Base-by-base conservation (phyloP, 345 rosid species). In the Crucihimalaya himalaica region DNA sequence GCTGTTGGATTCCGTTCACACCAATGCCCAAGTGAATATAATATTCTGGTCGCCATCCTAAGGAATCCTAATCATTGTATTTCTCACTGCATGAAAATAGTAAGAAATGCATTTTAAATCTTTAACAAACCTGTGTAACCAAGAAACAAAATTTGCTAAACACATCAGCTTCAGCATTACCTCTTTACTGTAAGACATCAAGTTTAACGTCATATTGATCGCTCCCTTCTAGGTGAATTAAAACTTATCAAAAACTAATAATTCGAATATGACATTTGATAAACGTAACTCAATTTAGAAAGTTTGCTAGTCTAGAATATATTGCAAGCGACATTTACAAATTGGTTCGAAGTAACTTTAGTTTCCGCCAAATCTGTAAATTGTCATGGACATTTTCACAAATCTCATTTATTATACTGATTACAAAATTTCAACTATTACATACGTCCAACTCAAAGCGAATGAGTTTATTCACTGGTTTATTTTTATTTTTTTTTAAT, bases 1-100 rank as follows among this genome's bases (percentile, higher is more conserved):
- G 45, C 8, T 34, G 42, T 53, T 76, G 50, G 75, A 76, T 69
- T 69, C 79, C 59, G 21, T 76, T 76, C 79, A 76, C 70, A 76
- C 65, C 1, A 54, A 23, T 46, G 58, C 14, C 13, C 18, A 47
- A 48, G 18, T 25, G 25, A 66, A 56, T 35, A 46, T 47, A 16
- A 32, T 57, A 35, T 39, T 57, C 57, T 57, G 45, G 45, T 58
- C 61, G 67, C 57, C 66, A 47, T n/a, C n/a, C n/a, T n/a, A n/a
- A n/a, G n/a, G 32, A 74, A 66, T 58, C 61, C 39, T 28, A 56
- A 65, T 46, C 39, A 73, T 32, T 57, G 43, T 18, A 46, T 46
- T 16, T 16, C 51, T 46, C 51, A 46, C 3, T 8, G 9, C 50
- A 6, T 1, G 7, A 43, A 43, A 15, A n/a, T n/a, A 45, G 11